phyloP scores from a whole-genome alignment of 805 yeast species.

The Nakazawaea wyomingensis region DNA sequence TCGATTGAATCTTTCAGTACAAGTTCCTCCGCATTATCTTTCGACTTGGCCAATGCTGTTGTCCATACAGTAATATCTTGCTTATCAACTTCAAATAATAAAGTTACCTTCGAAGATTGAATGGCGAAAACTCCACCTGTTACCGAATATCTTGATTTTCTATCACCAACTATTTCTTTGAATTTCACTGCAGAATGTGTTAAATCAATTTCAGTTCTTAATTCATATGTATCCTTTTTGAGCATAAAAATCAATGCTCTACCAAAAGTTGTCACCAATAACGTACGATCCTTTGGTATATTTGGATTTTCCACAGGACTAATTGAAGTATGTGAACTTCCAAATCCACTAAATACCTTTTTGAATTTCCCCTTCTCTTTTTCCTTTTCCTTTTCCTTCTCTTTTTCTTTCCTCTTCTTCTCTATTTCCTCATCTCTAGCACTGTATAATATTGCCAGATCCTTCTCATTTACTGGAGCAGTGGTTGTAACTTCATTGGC shows the following conservation, averaged over 20 bases:
- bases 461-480: constrained; percentile 18
- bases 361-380: constrained; percentile 20
- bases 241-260: constrained; percentile 49
- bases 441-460: constrained; percentile 24
- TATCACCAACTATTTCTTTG: constrained; percentile 50
- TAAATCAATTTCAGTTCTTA: constrained; percentile 51
- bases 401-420: constrained; percentile 15
- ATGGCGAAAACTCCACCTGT: constrained; percentile 51
- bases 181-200: constrained; percentile 47
- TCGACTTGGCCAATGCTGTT: constrained; percentile 42
- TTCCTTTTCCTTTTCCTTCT: constrained; percentile 17
- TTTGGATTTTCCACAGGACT: background rate
- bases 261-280: constrained; percentile 59
- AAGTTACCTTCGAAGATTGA: constrained; percentile 47
- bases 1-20: constrained; percentile 21
- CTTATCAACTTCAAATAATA: constrained; percentile 51
- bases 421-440: constrained; percentile 15
- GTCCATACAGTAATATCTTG: constrained; percentile 55
- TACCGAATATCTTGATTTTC: constrained; percentile 25
- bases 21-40: constrained; percentile 44
- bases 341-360: constrained; percentile 21
- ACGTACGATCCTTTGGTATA: constrained; percentile 33
- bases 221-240: constrained; percentile 35
- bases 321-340: constrained; percentile 15
- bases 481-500: no score